A percentile compares a stretch with the other conserved stretches of the same genome.
These are phyloP conservation scores for Trapa bicornis DNA, from an alignment of 345 rosid genomes.

Conservation along the genomic window DNA sequence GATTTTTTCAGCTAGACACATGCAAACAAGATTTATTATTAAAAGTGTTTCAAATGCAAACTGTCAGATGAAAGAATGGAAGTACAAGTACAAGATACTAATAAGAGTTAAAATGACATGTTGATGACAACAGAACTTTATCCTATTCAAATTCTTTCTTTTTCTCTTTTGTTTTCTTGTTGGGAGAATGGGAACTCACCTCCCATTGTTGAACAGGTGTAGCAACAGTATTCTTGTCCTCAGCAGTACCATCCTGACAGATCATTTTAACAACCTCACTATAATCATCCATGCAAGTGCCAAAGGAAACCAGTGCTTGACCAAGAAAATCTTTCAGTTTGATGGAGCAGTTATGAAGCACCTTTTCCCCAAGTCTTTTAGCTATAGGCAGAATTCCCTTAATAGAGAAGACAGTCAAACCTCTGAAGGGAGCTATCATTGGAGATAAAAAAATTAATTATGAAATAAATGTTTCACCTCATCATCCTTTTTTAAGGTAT, in stretches of 20 bases:
- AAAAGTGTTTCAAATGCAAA: not conserved
- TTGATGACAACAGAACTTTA: not conserved
- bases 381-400: slow-evolving; percentile 60
- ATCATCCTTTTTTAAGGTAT: slow-evolving; percentile 43
- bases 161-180: too few species aligned
- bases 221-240: slow-evolving; percentile 27
- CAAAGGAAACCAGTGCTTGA: slow-evolving; percentile 44
- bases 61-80: not conserved
- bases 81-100: not conserved
- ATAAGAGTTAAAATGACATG: not conserved
- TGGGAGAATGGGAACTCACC: slow-evolving; percentile 18
- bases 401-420: slow-evolving; percentile 13
- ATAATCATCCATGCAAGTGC: slow-evolving; percentile 46
- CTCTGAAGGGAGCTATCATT: not conserved
- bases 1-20: slow-evolving; percentile 30
- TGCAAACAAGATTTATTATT: not conserved
- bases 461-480: slow-evolving; percentile 32
- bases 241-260: slow-evolving; percentile 39
- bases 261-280: slow-evolving; percentile 48
- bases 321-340: slow-evolving; percentile 59
- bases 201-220: slow-evolving; percentile 24
- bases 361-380: slow-evolving; percentile 57
- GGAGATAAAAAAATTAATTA: not conserved
- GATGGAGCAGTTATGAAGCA: slow-evolving; percentile 49
- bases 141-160: not conserved